Base-by-base conservation (phyloP, 2,329 filamentous ascomycete species). In the Curvularia sp. region DNA sequence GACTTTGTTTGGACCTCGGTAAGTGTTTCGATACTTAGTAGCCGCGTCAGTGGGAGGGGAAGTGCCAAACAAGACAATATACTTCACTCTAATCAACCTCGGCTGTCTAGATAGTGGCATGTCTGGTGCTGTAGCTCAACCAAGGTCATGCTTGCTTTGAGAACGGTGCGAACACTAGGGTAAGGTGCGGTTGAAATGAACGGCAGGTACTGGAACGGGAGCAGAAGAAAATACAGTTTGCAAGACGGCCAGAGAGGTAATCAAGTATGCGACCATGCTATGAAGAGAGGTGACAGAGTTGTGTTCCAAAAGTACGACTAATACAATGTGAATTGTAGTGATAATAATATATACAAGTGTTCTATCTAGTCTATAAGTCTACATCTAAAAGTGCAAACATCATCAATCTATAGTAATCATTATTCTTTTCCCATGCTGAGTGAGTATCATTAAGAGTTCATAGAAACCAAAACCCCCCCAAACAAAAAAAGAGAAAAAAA, bases 401-500 rank as follows among this genome's bases (percentile, higher is more conserved):
- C 27, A 28, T 43, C 41, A 43, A 43, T 43, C 41, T 43, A 43
- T 43, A 42, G 19, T 43, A 15, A 2, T 27, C 41, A 43, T 43
- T 43, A 43, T n/a, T 2, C 34, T 3, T 36, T 30, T 15, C 13
- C 23, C 41, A 43, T 25, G 7, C 38, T 7, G 23, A 27, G 13
- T 13, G 25, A n/a, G 43, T 46, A 8, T 43, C 41, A 43, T 43
- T 27, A 43, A 27, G 23, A 27, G n/a, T 27, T 43, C 23, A 23
- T 43, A 27, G n/a, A 23, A 43, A 8, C 23, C 25, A n/a, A 32
- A 19, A 6, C 13, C 3, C 10, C 18, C 9, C 18, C 23, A 34
- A 47, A 41, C 13, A 27, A 49, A 15, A 27, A 9, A 39, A 38
- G 13, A 38, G n/a, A 27, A 49, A 23, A 21, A 15, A 30, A 50